Evolutionary conservation across 192 early-diverging fungal species (phyloP), one percentile per base, ranked within the genome.

Genomic region (Backusella parvicylindrica): DNA sequence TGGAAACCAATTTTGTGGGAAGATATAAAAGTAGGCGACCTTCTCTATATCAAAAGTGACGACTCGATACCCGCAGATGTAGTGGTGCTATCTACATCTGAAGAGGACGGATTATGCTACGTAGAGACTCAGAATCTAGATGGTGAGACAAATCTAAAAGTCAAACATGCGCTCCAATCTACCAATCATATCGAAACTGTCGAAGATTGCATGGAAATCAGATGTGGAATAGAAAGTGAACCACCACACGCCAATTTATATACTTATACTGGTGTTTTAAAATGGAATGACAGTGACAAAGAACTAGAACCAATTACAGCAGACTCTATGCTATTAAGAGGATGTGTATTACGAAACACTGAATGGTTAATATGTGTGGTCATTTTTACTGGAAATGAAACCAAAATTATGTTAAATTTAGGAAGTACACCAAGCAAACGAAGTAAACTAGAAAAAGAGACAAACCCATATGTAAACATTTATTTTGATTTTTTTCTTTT

Each of bases 121-220:
- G 76, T 92, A 0, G 93, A 94, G 76, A 94, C 93, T 9, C 92
- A 89, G 71, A 93, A 94, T 71, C 74, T 94, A 40, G 93, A 94
- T 79, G 93, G 93, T 36, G 93, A 94, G 78, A 93, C 92, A 12
- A 94, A 94, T 81, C 69, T 94, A 3, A 94, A 94, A 75, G 86
- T 94, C 67, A 85, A 87, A 41, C 79, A 84, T 15, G 87, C 86
- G 26, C 64, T 91, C 0, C 75, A 78, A 13, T 86, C 90, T n/a
- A 81, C 87, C 21, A 49, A 71, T 37, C 67, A 83, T 65, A 80
- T 92, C 32, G 37, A 49, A 15, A 84, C 77, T 1, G 88, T 90
- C 16, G 83, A 80, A 35, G 88, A 89, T 33, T 91, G 91, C 71
- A 73, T 76, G 16, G 32, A 43, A 18, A 33, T 81, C 35, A 36